A percentile compares a stretch with the other conserved stretches of the same genome.
Evolutionary conservation across 2,329 filamentous ascomycete genomes (phyloP).

Genomic region (Pseudopithomyces chartarum): DNA sequence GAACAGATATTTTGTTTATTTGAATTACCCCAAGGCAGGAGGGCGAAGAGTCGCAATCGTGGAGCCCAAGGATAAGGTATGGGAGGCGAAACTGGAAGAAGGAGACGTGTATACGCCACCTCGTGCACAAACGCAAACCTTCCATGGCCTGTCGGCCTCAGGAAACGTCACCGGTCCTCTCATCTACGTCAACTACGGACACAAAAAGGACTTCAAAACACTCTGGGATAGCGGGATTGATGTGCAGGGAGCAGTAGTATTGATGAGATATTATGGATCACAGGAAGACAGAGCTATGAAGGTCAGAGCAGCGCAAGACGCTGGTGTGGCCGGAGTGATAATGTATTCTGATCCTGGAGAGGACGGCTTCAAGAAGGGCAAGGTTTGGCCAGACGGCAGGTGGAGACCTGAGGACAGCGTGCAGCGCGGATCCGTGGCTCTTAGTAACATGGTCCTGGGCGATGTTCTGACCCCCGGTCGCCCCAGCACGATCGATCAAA

Average conservation of each 20-base stretch:
- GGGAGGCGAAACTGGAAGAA: slow-evolving; percentile 86
- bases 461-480: slow-evolving; percentile 92
- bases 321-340: slow-evolving; percentile 84
- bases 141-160: slow-evolving; percentile 86
- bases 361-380: slow-evolving; percentile 77
- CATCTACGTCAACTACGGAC: slow-evolving; percentile 92
- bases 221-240: slow-evolving; percentile 74
- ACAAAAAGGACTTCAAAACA: slow-evolving; percentile 77
- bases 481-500: slow-evolving; percentile 69
- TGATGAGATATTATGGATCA: slow-evolving; percentile 80
- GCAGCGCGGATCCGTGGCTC: slow-evolving; percentile 78
- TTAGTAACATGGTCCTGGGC: slow-evolving; percentile 82
- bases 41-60: slow-evolving; percentile 84
- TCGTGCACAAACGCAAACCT: slow-evolving; percentile 70
- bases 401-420: slow-evolving; percentile 83
- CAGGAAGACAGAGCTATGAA: slow-evolving; percentile 78
- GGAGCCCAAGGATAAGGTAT: slow-evolving; percentile 68
- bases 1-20: slow-evolving; percentile 73
- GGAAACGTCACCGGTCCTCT: slow-evolving; percentile 86
- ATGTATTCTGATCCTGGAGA: slow-evolving; percentile 91
- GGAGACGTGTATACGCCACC: slow-evolving; percentile 67
- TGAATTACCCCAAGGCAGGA: slow-evolving; percentile 83
- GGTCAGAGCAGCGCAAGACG: slow-evolving; percentile 85
- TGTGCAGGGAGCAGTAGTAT: slow-evolving; percentile 77
- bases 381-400: slow-evolving; percentile 74